Evolutionary conservation across 2,329 filamentous ascomycete genomes (phyloP).

Genomic region (Sporothrix phasma): DNA sequence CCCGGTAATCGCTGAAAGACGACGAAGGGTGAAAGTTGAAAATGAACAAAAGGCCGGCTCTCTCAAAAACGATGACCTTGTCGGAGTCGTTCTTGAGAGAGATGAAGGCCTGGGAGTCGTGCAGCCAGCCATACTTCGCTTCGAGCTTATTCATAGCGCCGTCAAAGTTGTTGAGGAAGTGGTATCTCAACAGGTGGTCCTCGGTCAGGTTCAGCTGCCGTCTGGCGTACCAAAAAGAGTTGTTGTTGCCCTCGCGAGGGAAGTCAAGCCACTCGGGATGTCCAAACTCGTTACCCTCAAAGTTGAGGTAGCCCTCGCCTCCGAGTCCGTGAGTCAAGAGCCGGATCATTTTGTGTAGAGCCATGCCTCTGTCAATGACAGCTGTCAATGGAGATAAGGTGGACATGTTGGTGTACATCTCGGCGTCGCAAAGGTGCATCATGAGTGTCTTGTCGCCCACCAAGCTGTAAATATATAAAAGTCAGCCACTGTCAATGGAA

Average conservation of each 20-base stretch:
- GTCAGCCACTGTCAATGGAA: slow-evolving; percentile 19
- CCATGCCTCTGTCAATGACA: slow-evolving; percentile 80
- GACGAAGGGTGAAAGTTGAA: slow-evolving; percentile 89
- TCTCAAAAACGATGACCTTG: slow-evolving; percentile 93
- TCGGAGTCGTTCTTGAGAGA: slow-evolving; percentile 88
- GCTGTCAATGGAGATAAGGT: slow-evolving; percentile 71
- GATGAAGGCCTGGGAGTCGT: slow-evolving; percentile 76
- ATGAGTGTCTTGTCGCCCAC: slow-evolving; percentile 95
- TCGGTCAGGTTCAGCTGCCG: slow-evolving; percentile 90
- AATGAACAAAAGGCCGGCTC: slow-evolving; percentile 79
- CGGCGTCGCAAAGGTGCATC: slow-evolving; percentile 96
- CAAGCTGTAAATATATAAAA: slow-evolving; percentile 45
- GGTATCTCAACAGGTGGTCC: slow-evolving; percentile 75
- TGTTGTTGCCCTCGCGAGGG: slow-evolving; percentile 82
- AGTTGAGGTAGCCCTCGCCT: slow-evolving; percentile 95
- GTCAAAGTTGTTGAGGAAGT: slow-evolving; percentile 90
- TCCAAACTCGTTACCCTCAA: slow-evolving; percentile 97
- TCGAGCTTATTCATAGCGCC: slow-evolving; percentile 81
- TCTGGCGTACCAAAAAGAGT: slow-evolving; percentile 89
- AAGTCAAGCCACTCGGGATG: slow-evolving; percentile 99
- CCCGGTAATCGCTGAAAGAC: slow-evolving; percentile 85
- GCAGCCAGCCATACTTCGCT: slow-evolving; percentile 84
- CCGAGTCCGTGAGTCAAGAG: slow-evolving; percentile 84
- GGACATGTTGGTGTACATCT: slow-evolving; percentile 98
- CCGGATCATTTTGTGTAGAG: slow-evolving; percentile 95